phyloP scores from a whole-genome alignment of 192 early-diverging fungal species.

The Chytriomyces confervae region DNA sequence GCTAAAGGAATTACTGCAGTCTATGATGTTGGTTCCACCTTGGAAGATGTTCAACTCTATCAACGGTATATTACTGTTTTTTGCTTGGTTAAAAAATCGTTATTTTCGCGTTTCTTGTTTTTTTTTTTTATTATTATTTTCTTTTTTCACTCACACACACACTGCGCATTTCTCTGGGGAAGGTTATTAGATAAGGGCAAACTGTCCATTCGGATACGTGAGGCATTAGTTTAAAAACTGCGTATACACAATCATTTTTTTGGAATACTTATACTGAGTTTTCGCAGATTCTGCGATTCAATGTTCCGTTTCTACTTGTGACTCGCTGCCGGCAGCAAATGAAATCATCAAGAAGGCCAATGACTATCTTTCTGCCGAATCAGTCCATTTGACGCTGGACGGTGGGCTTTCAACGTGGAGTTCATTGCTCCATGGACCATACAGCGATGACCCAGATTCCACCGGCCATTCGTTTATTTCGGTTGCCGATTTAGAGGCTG shows the following conservation, averaged over 20 bases:
- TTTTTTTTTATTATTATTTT: too few relatives aligned
- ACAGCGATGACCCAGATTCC: constrained; percentile 50
- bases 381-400: constrained; percentile 65
- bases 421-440: constrained; percentile 47
- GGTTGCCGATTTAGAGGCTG: too few relatives aligned
- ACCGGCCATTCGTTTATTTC: constrained; percentile 35
- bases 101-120: constrained; percentile 5
- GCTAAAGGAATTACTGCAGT: constrained; percentile 56
- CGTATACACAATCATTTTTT: neutral
- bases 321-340: constrained; percentile 8
- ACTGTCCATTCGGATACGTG: constrained; percentile 45
- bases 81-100: neutral
- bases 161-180: neutral
- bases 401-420: constrained; percentile 68
- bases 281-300: neutral
- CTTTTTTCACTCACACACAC: too few relatives aligned
- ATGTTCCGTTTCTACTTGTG: constrained; percentile 26
- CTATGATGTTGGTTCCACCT: constrained; percentile 59
- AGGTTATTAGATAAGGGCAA: constrained; percentile 35
- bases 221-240: neutral
- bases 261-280: neutral
- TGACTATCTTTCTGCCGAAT: constrained; percentile 40
- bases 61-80: constrained; percentile 29
- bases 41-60: constrained; percentile 41
- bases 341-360: constrained; percentile 16